These are phyloP conservation scores for Ogataea neopini DNA, from an alignment of 805 yeast species.

Conservation along the genomic window DNA sequence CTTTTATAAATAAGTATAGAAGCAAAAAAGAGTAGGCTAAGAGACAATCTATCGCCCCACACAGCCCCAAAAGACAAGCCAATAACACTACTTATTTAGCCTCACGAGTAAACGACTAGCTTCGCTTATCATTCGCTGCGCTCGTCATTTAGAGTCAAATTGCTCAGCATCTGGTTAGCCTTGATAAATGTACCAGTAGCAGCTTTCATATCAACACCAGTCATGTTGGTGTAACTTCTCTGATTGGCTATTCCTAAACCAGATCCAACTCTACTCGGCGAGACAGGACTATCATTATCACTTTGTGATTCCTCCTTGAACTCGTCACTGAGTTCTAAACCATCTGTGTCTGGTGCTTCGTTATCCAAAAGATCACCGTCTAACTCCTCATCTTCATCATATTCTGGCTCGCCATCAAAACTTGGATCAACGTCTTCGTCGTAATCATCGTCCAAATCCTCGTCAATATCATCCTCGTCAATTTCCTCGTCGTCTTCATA, in stretches of 20 bases:
- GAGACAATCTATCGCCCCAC: too few relatives aligned
- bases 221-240: conserved; percentile 16
- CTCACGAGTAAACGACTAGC: too few relatives aligned
- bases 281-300: conserved; percentile 5
- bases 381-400: conserved; percentile 23
- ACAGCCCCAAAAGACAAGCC: too few relatives aligned
- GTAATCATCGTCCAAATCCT: conserved; percentile 31
- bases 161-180: conserved; percentile 25
- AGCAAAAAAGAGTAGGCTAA: background rate
- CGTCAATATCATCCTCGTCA: conserved; percentile 33
- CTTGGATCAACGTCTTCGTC: conserved; percentile 36
- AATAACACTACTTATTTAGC: too few relatives aligned
- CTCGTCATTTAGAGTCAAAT: conserved; percentile 18
- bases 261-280: background rate
- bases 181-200: conserved; percentile 29
- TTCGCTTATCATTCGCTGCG: background rate
- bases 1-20: conserved; percentile 3
- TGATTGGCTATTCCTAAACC: conserved; percentile 17
- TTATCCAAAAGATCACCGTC: conserved; percentile 18
- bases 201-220: conserved; percentile 19
- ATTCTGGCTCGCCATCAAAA: conserved; percentile 27
- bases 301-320: background rate
- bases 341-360: conserved; percentile 12
- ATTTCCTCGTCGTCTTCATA: conserved; percentile 33
- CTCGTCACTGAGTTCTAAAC: conserved; percentile 6